Percentiles rank a stretch among this genome's conserved stretches.
Evolutionary conservation across 2,329 filamentous ascomycete species (phyloP).

Genomic region (Dactylella cylindrospora): DNA sequence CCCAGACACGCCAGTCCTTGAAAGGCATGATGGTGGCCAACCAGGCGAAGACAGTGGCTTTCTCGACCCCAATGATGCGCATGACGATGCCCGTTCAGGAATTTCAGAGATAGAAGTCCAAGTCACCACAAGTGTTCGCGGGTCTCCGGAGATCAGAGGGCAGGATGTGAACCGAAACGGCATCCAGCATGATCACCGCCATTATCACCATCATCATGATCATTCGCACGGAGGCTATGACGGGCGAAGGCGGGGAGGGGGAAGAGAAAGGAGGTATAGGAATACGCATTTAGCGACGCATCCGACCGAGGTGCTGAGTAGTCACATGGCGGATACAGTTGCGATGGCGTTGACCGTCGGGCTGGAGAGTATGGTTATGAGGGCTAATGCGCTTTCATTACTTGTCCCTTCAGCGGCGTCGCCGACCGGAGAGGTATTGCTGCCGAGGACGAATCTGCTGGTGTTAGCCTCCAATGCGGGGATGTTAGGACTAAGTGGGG

Average conservation of each 20-base stretch:
- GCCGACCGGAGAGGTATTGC: slow-evolving; percentile 12
- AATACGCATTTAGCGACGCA: slow-evolving; percentile 45
- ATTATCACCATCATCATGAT: slow-evolving; percentile 1
- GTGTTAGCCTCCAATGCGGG: slow-evolving; percentile 34
- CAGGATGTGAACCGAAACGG: slow-evolving; percentile 8
- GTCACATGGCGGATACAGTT: slow-evolving; percentile 47
- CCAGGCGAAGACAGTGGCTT: slow-evolving; percentile 23
- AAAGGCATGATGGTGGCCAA: slow-evolving; percentile 23
- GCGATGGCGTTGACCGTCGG: slow-evolving; percentile 46
- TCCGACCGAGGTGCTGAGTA: slow-evolving; percentile 47
- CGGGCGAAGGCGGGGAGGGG: slow-evolving; percentile 12
- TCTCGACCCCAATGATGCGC: slow-evolving; percentile 26
- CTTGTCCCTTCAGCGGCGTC: slow-evolving; percentile 5
- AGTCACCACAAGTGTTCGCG: slow-evolving; percentile 38
- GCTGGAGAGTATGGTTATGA: slow-evolving; percentile 47
- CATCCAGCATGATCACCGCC: slow-evolving; percentile 9
- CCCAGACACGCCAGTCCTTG: slow-evolving; percentile 32
- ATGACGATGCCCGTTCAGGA: slow-evolving; percentile 34
- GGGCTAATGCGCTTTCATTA: slow-evolving; percentile 45
- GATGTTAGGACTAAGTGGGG: slow-evolving; percentile 23
- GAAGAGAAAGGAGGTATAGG: slow-evolving; percentile 26
- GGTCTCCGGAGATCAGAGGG: slow-evolving; percentile 9
- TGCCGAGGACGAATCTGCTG: slow-evolving; percentile 35
- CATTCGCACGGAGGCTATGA: not conserved
- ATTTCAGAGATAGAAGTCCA: slow-evolving; percentile 44